These are phyloP conservation scores for Plasmodium inui DNA, from an alignment of 169 alveolate genomes.

Conservation along the genomic window DNA sequence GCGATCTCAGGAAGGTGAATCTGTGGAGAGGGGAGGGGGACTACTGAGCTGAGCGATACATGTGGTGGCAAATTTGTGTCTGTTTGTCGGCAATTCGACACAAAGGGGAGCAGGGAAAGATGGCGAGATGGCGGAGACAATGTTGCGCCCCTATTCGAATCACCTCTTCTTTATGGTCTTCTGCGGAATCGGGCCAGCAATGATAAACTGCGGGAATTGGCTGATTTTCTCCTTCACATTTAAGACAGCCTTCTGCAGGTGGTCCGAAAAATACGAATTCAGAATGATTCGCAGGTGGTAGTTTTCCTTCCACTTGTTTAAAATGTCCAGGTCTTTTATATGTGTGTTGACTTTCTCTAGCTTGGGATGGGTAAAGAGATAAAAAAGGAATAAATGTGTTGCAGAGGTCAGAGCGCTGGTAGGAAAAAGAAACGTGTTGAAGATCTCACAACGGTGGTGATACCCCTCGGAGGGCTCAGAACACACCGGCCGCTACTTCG, in stretches of 20 bases:
- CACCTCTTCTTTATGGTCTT: slow-evolving; percentile 68
- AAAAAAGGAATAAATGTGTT: neutral
- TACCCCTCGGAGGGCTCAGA: neutral
- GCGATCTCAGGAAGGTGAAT: slow-evolving; percentile 65
- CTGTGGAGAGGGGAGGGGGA: neutral
- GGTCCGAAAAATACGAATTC: slow-evolving; percentile 70
- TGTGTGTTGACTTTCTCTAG: slow-evolving; percentile 34
- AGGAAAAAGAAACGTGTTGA: too few species aligned
- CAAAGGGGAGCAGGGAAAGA: too few species aligned
- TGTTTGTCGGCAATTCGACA: neutral
- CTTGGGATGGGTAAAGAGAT: neutral
- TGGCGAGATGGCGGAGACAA: neutral
- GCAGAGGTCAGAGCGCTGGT: neutral
- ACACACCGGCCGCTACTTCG: neutral
- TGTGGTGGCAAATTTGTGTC: neutral
- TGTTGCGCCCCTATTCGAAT: neutral
- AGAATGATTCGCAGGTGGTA: slow-evolving; percentile 47
- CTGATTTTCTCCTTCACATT: slow-evolving; percentile 48
- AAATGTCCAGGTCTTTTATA: slow-evolving; percentile 49
- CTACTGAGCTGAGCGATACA: neutral
- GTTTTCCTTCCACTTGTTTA: slow-evolving; percentile 68
- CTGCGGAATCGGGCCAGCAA: slow-evolving; percentile 67
- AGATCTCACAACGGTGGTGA: neutral
- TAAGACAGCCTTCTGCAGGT: slow-evolving; percentile 63
- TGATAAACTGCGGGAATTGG: slow-evolving; percentile 56